These are phyloP conservation scores for Metschnikowia peoriensis DNA, from an alignment of 805 yeast genomes.

Conservation along the genomic window DNA sequence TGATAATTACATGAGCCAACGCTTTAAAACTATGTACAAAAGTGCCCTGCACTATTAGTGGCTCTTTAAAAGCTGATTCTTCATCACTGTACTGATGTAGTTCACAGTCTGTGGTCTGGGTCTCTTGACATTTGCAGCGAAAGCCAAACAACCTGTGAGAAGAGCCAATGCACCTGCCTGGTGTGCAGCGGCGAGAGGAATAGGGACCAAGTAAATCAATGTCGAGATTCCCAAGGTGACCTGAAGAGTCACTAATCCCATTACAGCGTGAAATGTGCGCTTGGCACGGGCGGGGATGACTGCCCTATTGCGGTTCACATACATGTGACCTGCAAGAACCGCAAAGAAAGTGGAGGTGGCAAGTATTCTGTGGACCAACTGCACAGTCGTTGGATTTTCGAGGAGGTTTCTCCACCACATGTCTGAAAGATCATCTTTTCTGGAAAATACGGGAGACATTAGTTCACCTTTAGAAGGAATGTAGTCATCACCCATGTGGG, in stretches of 20 bases:
- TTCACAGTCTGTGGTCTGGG: slow-evolving; percentile 36
- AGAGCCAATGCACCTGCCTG: slow-evolving; percentile 96
- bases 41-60: slow-evolving; percentile 6
- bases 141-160: slow-evolving; percentile 69
- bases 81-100: slow-evolving; percentile 33
- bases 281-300: slow-evolving; percentile 55
- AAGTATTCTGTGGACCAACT: slow-evolving; percentile 80
- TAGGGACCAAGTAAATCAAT: slow-evolving; percentile 83
- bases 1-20: slow-evolving; percentile 4
- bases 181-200: slow-evolving; percentile 89
- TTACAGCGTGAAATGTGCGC: slow-evolving; percentile 57
- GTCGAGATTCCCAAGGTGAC: slow-evolving; percentile 86
- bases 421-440: slow-evolving; percentile 67
- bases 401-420: slow-evolving; percentile 87
- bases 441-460: slow-evolving; percentile 68
- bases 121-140: slow-evolving; percentile 35
- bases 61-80: slow-evolving; percentile 17
- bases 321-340: slow-evolving; percentile 68
- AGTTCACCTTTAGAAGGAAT: slow-evolving; percentile 77
- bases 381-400: slow-evolving; percentile 96
- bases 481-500: slow-evolving; percentile 88
- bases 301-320: slow-evolving; percentile 54
- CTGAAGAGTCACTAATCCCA: slow-evolving; percentile 85
- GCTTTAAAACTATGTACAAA: slow-evolving; percentile 1
- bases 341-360: slow-evolving; percentile 80